phyloP scores from a whole-genome alignment of 2,329 filamentous ascomycete species.

The Monosporascus sp. region DNA sequence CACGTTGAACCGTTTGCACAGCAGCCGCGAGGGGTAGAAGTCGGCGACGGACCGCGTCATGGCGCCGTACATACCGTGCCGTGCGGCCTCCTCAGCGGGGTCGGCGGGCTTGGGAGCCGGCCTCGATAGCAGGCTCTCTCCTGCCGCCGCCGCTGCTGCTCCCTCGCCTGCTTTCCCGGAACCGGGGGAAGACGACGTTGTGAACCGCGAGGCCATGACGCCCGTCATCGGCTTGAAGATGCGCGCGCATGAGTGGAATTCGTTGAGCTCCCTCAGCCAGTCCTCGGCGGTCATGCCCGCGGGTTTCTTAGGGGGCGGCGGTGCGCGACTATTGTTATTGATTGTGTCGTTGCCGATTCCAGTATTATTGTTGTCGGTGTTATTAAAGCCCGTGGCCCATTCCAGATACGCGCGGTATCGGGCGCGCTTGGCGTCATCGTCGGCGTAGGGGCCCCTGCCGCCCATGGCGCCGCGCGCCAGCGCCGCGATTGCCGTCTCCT shows the following conservation, averaged over 20 bases:
- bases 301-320: slow-evolving; percentile 43
- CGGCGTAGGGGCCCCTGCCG: slow-evolving; percentile 69
- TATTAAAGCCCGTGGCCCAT: slow-evolving; percentile 59
- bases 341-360: not conserved
- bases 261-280: slow-evolving; percentile 70
- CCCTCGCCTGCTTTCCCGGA: slow-evolving; percentile 26
- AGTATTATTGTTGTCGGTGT: slow-evolving; percentile 8
- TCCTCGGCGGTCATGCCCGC: slow-evolving; percentile 54
- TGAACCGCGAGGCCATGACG: slow-evolving; percentile 90
- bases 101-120: slow-evolving; percentile 55
- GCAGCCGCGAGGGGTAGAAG: slow-evolving; percentile 74
- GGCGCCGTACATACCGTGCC: slow-evolving; percentile 84
- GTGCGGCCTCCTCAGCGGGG: slow-evolving; percentile 80
- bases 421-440: slow-evolving; percentile 71
- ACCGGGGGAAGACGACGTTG: slow-evolving; percentile 44
- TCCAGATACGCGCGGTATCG: slow-evolving; percentile 82
- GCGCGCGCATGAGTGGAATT: slow-evolving; percentile 62
- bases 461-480: slow-evolving; percentile 57
- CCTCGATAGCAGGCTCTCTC: slow-evolving; percentile 29
- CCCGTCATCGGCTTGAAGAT: slow-evolving; percentile 91
- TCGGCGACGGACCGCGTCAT: slow-evolving; percentile 69
- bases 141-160: not conserved
- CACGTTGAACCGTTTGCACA: slow-evolving; percentile 97
- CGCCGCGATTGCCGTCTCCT: slow-evolving; percentile 61
- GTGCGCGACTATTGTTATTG: slow-evolving; percentile 18